Conservation (phyloP, 495 filamentous ascomycete genomes). For the Xylaria grammica region DNA sequence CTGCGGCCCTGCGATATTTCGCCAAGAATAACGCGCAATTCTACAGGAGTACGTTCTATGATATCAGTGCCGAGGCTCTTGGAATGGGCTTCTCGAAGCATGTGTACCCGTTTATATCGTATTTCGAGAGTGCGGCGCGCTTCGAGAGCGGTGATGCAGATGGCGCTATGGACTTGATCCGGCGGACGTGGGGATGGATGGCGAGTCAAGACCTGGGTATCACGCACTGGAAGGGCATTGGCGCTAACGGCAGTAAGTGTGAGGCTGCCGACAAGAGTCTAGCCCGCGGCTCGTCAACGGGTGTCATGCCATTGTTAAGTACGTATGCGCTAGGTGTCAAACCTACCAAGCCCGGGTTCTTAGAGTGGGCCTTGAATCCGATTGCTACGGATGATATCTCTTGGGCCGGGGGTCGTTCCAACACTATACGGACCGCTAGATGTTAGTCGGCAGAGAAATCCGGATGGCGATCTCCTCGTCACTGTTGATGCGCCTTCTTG, state of each 20-base stretch:
- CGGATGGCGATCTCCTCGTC: conserved; percentile 29
- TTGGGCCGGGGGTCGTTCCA: conserved; percentile 50
- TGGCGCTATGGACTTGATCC: conserved; percentile 47
- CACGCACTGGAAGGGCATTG: conserved; percentile 49
- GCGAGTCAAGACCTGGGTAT: conserved; percentile 47
- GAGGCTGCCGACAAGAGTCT: conserved; percentile 44
- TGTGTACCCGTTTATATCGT: conserved; percentile 58
- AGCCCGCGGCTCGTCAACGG: conserved; percentile 50
- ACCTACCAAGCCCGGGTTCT: conserved; percentile 45
- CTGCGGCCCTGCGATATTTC: conserved; percentile 42
- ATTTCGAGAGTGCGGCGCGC: conserved; percentile 53
- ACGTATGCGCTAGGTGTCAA: conserved; percentile 49
- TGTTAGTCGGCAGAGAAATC: conserved; percentile 32
- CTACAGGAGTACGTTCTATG: conserved; percentile 56
- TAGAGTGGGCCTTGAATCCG: conserved; percentile 42
- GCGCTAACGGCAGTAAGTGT: conserved; percentile 41
- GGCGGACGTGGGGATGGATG: conserved; percentile 54
- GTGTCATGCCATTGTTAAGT: conserved; percentile 43
- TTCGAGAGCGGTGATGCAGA: conserved; percentile 40
- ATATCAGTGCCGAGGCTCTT: conserved; percentile 42
- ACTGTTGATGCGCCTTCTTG: conserved; percentile 30
- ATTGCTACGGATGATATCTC: conserved; percentile 33
- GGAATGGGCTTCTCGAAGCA: conserved; percentile 41
- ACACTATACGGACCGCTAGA: conserved; percentile 39
- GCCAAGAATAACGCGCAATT: conserved; percentile 32